Conservation (phyloP, 108 stramenopile genomes). For the Asterionellopsis glacialis region DNA sequence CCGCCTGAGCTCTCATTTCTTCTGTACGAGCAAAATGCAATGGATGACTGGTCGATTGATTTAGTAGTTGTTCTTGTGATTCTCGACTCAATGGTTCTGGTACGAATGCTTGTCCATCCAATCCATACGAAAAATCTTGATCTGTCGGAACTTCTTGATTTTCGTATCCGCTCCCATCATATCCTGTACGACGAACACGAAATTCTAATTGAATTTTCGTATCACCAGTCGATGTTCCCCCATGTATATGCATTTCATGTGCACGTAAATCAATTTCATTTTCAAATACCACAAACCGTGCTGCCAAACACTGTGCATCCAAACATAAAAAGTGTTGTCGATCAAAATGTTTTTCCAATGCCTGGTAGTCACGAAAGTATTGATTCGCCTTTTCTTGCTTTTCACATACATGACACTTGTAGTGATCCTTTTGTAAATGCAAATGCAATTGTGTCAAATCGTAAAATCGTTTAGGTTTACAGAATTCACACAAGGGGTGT, state of each 20-base stretch:
- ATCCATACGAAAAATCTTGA: slow-evolving; percentile 63
- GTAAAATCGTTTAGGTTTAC: slow-evolving; percentile 72
- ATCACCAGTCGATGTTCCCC: slow-evolving; percentile 42
- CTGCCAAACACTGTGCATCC: slow-evolving; percentile 65
- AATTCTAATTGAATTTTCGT: slow-evolving; percentile 83
- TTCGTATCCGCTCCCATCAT: slow-evolving; percentile 23
- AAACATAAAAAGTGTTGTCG: slow-evolving; percentile 78
- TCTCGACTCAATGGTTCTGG: slow-evolving; percentile 55
- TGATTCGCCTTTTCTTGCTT: slow-evolving; percentile 67
- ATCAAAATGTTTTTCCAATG: slow-evolving; percentile 77
- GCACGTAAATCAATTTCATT: slow-evolving; percentile 80
- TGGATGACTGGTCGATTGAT: slow-evolving; percentile 30
- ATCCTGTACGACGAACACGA: slow-evolving; percentile 50
- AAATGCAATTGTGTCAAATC: slow-evolving; percentile 69
- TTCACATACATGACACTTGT: slow-evolving; percentile 87
- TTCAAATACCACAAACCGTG: slow-evolving; percentile 82
- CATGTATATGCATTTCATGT: slow-evolving; percentile 68
- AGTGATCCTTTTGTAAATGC: slow-evolving; percentile 87
- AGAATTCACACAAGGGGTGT: slow-evolving; percentile 87
- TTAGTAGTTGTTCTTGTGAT: slow-evolving; percentile 2
- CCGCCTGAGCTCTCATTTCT: slow-evolving; percentile 68
- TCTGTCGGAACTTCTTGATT: slow-evolving; percentile 34
- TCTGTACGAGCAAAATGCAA: slow-evolving; percentile 76
- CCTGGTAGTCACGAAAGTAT: slow-evolving; percentile 79
- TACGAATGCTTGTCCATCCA: slow-evolving; percentile 87